Evolutionary conservation across 2,329 filamentous ascomycete genomes (phyloP).

Genomic region (Alternaria ventricosa): DNA sequence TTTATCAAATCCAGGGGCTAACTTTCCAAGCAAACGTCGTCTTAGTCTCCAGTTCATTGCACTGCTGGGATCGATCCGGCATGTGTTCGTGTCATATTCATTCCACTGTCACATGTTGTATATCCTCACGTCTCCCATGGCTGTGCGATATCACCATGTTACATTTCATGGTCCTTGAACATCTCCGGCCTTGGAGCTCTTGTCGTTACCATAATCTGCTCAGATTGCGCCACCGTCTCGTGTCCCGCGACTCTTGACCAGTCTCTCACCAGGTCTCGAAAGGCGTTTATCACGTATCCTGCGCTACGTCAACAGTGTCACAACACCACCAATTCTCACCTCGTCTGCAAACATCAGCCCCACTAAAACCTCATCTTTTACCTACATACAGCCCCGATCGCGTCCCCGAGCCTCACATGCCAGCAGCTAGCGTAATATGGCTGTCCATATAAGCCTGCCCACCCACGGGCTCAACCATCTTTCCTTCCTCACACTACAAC

Average conservation of each 20-base stretch:
- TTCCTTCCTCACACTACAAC: constrained; percentile 25
- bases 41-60: not conserved
- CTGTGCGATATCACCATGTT: no score
- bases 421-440: not conserved
- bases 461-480: constrained; percentile 9
- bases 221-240: not conserved
- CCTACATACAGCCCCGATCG: no score
- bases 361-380: constrained; percentile 10
- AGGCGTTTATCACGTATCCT: not conserved
- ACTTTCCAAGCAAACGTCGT: not conserved
- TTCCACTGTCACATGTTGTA: not conserved
- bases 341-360: not conserved
- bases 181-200: not conserved
- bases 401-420: no score
- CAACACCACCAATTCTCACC: not conserved
- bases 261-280: constrained; percentile 3
- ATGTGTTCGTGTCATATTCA: not conserved
- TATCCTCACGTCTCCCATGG: not conserved
- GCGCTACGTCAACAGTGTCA: not conserved
- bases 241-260: not conserved
- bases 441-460: constrained; percentile 22
- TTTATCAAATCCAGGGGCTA: not conserved
- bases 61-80: not conserved
- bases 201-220: not conserved
- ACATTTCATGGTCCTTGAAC: not conserved